Conservation (phyloP, 768 basidiomycete species). For the Podaxis mareebaensis region DNA sequence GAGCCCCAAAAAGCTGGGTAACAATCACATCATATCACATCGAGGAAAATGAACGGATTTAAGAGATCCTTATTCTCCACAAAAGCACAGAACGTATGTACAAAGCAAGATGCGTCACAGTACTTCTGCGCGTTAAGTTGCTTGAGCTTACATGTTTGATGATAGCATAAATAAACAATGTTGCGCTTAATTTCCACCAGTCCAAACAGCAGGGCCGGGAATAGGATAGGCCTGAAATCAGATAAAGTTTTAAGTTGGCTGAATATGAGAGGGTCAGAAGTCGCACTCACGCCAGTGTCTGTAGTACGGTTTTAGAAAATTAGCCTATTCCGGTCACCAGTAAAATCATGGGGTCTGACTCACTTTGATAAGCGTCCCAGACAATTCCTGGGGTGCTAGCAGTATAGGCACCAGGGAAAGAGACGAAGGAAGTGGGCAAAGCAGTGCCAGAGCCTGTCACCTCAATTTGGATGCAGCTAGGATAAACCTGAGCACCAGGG, state of each 20-base stretch:
- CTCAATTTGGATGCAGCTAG: conserved; percentile 45
- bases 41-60: too few relatives aligned
- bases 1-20: too few relatives aligned
- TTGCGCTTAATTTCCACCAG: conserved; percentile 17
- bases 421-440: conserved; percentile 42
- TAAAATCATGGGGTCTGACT: conserved; percentile 8
- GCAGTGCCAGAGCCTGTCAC: conserved; percentile 45
- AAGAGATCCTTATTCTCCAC: too few relatives aligned
- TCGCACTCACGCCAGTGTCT: conserved; percentile 16
- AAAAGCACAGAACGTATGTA: too few relatives aligned
- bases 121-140: neutral
- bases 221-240: conserved; percentile 35
- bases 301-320: neutral
- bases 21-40: too few relatives aligned
- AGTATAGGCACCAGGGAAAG: conserved; percentile 47
- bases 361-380: conserved; percentile 35
- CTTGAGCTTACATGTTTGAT: neutral
- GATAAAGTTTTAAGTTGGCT: neutral
- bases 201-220: conserved; percentile 40
- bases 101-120: neutral
- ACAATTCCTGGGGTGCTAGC: conserved; percentile 33
- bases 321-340: neutral
- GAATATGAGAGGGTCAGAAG: neutral
- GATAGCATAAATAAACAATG: neutral
- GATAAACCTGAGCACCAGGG: conserved; percentile 44